phyloP scores from a whole-genome alignment of 2,329 filamentous ascomycete genomes.

The Mollisiaceae sp. region DNA sequence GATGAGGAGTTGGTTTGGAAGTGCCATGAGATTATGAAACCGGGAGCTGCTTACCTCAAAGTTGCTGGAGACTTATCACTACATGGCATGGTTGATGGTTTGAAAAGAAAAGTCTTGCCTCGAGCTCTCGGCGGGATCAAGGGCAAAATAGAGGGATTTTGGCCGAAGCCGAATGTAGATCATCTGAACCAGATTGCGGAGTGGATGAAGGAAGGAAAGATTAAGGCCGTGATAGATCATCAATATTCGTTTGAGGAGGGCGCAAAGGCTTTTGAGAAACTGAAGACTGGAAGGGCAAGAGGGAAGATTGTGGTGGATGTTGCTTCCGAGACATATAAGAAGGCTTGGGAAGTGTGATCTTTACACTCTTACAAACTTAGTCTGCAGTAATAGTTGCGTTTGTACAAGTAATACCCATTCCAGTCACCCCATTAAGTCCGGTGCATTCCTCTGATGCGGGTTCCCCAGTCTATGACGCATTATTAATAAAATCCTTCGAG shows the following conservation, averaged over 20 bases:
- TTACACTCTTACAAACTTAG: not conserved
- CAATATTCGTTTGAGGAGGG: constrained; percentile 61
- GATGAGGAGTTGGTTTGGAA: constrained; percentile 27
- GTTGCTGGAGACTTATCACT: constrained; percentile 66
- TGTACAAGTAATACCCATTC: constrained; percentile 2
- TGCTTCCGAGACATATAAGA: constrained; percentile 19
- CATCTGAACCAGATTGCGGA: constrained; percentile 55
- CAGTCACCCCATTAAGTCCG: not conserved
- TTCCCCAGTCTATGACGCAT: not conserved
- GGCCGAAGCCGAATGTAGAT: constrained; percentile 53
- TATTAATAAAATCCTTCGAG: not conserved
- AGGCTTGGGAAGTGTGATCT: not conserved
- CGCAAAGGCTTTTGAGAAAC: constrained; percentile 60
- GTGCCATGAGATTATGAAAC: constrained; percentile 30
- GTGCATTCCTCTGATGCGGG: constrained; percentile 1
- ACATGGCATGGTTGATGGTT: not conserved
- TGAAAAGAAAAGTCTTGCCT: constrained; percentile 26
- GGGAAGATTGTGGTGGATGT: constrained; percentile 60
- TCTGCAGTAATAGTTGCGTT: not conserved
- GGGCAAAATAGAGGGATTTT: constrained; percentile 51
- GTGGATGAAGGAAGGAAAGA: constrained; percentile 63
- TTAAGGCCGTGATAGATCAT: constrained; percentile 61
- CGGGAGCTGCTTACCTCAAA: constrained; percentile 24
- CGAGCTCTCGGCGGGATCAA: constrained; percentile 36
- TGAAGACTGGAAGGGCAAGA: constrained; percentile 59